phyloP scores from a whole-genome alignment of 2,329 filamentous ascomycete genomes.

The Fusarium verrucosum region DNA sequence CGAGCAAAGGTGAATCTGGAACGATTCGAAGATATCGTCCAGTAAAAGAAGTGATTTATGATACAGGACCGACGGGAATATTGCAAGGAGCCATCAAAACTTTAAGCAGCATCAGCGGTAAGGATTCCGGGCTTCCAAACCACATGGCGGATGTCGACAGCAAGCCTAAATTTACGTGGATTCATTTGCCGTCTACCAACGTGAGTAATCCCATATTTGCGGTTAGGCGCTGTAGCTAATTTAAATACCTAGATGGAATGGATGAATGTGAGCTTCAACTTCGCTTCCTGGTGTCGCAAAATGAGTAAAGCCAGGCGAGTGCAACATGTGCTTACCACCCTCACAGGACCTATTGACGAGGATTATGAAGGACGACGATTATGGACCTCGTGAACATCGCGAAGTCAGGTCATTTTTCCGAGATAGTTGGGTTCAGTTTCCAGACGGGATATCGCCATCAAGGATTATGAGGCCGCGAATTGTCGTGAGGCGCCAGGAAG shows the following conservation, averaged over 20 bases:
- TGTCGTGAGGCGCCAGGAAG: neutral
- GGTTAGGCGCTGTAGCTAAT: no score
- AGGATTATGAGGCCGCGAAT: slow-evolving; percentile 9
- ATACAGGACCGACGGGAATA: neutral
- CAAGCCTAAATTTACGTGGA: no score
- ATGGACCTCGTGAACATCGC: neutral
- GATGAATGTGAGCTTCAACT: slow-evolving; percentile 9
- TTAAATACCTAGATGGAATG: no score
- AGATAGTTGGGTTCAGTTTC: slow-evolving; percentile 6
- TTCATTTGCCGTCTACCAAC: no score
- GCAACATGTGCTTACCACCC: neutral
- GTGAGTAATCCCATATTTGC: no score
- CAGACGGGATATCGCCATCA: neutral
- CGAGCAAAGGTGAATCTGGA: neutral
- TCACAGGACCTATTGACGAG: neutral
- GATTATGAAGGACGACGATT: neutral
- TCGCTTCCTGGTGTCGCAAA: neutral
- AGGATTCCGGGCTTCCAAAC: neutral
- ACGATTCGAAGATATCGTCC: neutral
- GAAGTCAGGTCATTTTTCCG: neutral
- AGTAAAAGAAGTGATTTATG: neutral
- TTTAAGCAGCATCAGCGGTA: neutral
- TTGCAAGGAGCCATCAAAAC: neutral
- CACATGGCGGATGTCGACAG: no score
- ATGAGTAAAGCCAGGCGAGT: no score